Conservation (phyloP, 139 green algal genomes). For the Klebsormidium nitens region DNA sequence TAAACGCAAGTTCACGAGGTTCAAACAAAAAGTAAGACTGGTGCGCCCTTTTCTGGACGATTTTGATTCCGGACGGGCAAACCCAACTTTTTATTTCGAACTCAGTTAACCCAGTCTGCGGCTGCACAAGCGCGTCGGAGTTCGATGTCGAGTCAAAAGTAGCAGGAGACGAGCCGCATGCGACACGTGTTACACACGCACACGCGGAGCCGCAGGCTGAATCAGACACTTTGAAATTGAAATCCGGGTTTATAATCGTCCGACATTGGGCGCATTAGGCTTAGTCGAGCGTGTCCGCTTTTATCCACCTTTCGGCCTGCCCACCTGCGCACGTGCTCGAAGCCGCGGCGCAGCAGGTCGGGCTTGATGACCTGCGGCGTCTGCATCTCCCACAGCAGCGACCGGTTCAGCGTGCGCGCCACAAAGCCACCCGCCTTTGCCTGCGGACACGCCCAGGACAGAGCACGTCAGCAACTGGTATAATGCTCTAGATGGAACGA, state of each 20-base stretch:
- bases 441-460: constrained; percentile 1
- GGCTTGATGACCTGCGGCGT: constrained; percentile 81
- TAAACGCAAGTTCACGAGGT: too few species aligned
- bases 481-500: too few species aligned
- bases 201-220: background rate
- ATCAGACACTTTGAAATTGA: background rate
- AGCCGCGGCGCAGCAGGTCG: constrained; percentile 71
- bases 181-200: background rate
- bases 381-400: constrained; percentile 94
- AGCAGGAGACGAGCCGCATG: background rate
- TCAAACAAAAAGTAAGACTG: too few species aligned
- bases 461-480: too few species aligned
- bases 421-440: constrained; percentile 49
- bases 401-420: constrained; percentile 77
- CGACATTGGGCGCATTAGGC: too few species aligned
- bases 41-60: too few species aligned
- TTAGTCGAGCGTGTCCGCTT: too few species aligned
- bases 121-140: too few species aligned
- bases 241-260: background rate
- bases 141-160: background rate
- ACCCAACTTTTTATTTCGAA: too few species aligned
- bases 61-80: too few species aligned
- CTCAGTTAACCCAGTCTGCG: too few species aligned
- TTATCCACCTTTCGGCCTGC: too few species aligned
- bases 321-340: constrained; percentile 64